Conservation (phyloP, 768 basidiomycete species). For the Boletus subparvulus region DNA sequence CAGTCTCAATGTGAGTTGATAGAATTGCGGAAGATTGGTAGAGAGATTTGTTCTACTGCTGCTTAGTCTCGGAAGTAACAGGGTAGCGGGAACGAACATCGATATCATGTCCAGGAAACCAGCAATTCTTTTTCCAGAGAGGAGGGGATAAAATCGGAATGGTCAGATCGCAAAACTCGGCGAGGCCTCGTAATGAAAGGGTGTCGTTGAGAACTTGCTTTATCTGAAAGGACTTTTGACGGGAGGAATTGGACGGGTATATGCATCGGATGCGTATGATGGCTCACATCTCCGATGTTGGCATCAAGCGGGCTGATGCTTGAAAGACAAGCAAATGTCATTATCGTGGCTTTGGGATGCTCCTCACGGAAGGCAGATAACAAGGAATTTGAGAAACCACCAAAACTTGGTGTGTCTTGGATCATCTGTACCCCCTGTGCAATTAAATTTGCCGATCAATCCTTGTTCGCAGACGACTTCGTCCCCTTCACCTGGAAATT, state of each 20-base stretch:
- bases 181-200: slow-evolving; percentile 50
- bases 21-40: slow-evolving; percentile 60
- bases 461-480: neutral
- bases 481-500: slow-evolving; percentile 55
- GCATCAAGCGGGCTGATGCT: slow-evolving; percentile 33
- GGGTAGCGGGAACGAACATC: slow-evolving; percentile 18
- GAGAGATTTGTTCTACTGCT: slow-evolving; percentile 30
- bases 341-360: slow-evolving; percentile 56
- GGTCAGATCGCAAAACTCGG: slow-evolving; percentile 48
- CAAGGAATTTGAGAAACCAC: slow-evolving; percentile 60
- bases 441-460: neutral
- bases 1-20: slow-evolving; percentile 56
- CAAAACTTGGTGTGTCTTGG: slow-evolving; percentile 61
- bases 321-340: slow-evolving; percentile 61
- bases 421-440: slow-evolving; percentile 67
- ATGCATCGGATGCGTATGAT: slow-evolving; percentile 1
- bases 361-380: slow-evolving; percentile 67
- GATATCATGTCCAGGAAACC: slow-evolving; percentile 21
- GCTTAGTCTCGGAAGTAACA: slow-evolving; percentile 9
- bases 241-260: neutral
- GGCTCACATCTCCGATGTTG: slow-evolving; percentile 46
- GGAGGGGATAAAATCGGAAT: slow-evolving; percentile 50
- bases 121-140: slow-evolving; percentile 40
- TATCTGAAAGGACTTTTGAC: slow-evolving; percentile 35
- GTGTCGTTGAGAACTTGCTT: slow-evolving; percentile 61